Conservation (phyloP, 2,329 filamentous ascomycete species). For the Phaeosphaeriaceae sp. region DNA sequence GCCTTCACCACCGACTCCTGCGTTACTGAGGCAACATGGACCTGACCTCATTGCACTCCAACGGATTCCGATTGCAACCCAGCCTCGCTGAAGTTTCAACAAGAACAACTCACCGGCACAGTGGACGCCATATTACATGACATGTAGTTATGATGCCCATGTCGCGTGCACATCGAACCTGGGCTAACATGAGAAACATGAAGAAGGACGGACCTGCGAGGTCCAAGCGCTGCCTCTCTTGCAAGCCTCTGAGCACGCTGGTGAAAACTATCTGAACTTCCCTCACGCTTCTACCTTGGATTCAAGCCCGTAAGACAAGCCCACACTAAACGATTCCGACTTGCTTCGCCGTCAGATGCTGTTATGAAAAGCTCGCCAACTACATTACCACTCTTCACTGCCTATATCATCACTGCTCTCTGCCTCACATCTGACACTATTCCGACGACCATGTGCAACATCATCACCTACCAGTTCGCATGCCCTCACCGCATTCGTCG, state of each 20-base stretch:
- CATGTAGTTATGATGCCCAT: too few relatives aligned
- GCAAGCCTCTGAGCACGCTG: too few relatives aligned
- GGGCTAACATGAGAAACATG: too few relatives aligned
- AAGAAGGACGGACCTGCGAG: too few relatives aligned
- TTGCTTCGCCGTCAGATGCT: neutral
- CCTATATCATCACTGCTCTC: neutral
- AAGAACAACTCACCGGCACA: too few relatives aligned
- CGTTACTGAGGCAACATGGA: neutral
- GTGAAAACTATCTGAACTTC: neutral
- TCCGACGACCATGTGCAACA: slow-evolving; percentile 46
- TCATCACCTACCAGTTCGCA: slow-evolving; percentile 36
- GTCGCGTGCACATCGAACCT: too few relatives aligned
- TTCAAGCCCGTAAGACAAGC: neutral
- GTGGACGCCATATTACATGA: too few relatives aligned
- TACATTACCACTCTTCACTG: neutral
- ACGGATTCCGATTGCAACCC: too few relatives aligned
- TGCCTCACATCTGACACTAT: neutral
- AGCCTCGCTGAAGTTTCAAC: too few relatives aligned
- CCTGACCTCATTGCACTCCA: neutral
- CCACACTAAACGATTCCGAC: neutral
- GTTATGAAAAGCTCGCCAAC: neutral
- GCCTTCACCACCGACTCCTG: neutral
- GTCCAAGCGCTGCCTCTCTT: too few relatives aligned
- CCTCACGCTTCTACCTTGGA: neutral
- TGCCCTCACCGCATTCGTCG: slow-evolving; percentile 42